phyloP scores from a whole-genome alignment of 345 rosid species.

The Iberis pinnata region DNA sequence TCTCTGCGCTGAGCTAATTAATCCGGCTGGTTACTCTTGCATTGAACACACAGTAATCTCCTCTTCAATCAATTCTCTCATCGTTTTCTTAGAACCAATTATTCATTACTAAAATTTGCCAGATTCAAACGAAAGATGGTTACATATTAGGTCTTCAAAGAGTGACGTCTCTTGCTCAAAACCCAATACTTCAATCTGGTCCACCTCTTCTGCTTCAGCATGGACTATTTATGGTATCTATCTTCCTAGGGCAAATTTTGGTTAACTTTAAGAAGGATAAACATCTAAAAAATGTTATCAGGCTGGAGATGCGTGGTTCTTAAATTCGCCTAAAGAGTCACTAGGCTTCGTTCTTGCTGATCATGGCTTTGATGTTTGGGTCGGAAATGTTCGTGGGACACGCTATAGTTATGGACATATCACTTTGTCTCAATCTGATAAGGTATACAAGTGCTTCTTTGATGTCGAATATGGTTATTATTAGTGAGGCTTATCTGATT shows the following conservation, averaged over 20 bases:
- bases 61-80: constrained; percentile 11
- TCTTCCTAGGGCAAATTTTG: background rate
- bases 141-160: constrained; percentile 74
- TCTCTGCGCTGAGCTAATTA: constrained; percentile 55
- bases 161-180: constrained; percentile 41
- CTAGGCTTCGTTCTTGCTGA: constrained; percentile 84
- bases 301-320: constrained; percentile 89
- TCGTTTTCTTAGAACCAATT: background rate
- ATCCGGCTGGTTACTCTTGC: constrained; percentile 71
- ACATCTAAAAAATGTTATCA: constrained; percentile 22
- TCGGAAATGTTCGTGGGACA: constrained; percentile 87
- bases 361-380: constrained; percentile 90
- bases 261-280: background rate
- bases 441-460: too few relatives aligned
- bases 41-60: constrained; percentile 59
- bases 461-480: background rate
- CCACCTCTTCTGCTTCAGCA: constrained; percentile 85
- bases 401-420: constrained; percentile 77
- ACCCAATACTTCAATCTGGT: constrained; percentile 27
- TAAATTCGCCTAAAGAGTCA: constrained; percentile 58
- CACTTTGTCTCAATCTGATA: constrained; percentile 56
- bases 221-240: constrained; percentile 85
- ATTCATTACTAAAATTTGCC: background rate
- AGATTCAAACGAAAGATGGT: constrained; percentile 83
- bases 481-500: background rate